Conservation (phyloP, 2,329 filamentous ascomycete species). For the Macrophomina tecta region DNA sequence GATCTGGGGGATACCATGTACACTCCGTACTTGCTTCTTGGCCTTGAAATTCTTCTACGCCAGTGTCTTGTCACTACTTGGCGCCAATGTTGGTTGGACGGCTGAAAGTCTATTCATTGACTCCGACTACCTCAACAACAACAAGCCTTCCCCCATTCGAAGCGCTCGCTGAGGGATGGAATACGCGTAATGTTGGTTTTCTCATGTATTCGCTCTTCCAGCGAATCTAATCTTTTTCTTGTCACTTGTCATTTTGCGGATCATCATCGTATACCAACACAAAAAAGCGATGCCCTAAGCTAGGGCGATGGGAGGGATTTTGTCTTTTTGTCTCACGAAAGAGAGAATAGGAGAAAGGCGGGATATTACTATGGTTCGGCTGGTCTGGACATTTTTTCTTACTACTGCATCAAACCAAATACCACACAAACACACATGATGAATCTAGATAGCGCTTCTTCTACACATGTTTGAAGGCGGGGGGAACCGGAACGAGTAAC, state of each 20-base stretch:
- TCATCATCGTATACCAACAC: constrained; percentile 23
- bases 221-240: not conserved
- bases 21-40: constrained; percentile 14
- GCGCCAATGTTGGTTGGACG: constrained; percentile 23
- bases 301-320: constrained; percentile 12
- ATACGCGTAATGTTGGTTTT: constrained; percentile 16
- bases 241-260: not conserved
- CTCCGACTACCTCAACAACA: not conserved
- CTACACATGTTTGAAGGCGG: not conserved
- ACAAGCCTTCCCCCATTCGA: constrained; percentile 19
- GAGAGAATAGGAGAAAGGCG: constrained; percentile 6
- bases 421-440: constrained; percentile 17
- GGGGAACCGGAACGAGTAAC: not conserved
- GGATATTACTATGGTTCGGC: constrained; percentile 7
- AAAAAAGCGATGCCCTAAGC: constrained; percentile 19
- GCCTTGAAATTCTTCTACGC: not conserved
- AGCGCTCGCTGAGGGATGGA: constrained; percentile 25
- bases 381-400: constrained; percentile 14
- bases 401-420: constrained; percentile 13
- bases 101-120: not conserved
- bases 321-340: constrained; percentile 7
- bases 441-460: constrained; percentile 11
- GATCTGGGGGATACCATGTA: constrained; percentile 24
- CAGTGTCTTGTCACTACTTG: not conserved
- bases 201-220: not conserved